Evolutionary conservation across 805 yeast genomes (phyloP).

Genomic region (Lipomyces oligophaga): DNA sequence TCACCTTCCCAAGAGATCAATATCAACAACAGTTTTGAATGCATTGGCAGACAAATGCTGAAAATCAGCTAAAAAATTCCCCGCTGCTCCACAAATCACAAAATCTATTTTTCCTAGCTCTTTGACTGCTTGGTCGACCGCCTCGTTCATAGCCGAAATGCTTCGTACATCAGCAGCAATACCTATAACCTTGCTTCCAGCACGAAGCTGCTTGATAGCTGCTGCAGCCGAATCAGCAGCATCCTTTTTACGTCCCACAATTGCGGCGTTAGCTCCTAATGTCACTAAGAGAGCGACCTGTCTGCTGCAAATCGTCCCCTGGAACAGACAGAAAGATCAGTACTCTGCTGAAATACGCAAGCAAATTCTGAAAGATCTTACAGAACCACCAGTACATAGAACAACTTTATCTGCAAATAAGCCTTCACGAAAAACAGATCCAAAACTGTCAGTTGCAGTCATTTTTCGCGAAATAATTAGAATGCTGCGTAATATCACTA

Average conservation of each 20-base stretch:
- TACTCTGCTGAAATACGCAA: too few species aligned
- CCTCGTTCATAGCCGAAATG: conserved; percentile 53
- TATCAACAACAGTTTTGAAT: conserved; percentile 79
- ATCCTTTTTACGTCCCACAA: conserved; percentile 69
- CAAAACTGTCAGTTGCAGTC: neutral
- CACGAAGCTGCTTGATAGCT: conserved; percentile 56
- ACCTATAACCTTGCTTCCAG: conserved; percentile 66
- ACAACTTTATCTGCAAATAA: conserved; percentile 80
- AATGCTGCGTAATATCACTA: too few species aligned
- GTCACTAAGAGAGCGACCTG: conserved; percentile 80
- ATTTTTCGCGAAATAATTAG: too few species aligned
- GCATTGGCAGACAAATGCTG: conserved; percentile 78
- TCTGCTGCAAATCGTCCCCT: conserved; percentile 86
- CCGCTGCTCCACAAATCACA: conserved; percentile 95
- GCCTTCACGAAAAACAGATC: conserved; percentile 46
- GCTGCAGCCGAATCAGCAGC: conserved; percentile 65
- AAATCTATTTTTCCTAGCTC: conserved; percentile 75
- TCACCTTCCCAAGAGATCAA: conserved; percentile 80
- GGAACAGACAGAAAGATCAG: neutral
- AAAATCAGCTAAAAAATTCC: conserved; percentile 81
- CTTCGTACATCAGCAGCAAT: conserved; percentile 76
- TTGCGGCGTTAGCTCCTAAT: conserved; percentile 83
- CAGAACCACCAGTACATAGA: conserved; percentile 90
- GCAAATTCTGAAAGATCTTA: conserved; percentile 3
- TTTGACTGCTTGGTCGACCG: conserved; percentile 62